Base-by-base conservation (phyloP, 192 early-diverging fungal species). In the Backusella macrospora region DNA sequence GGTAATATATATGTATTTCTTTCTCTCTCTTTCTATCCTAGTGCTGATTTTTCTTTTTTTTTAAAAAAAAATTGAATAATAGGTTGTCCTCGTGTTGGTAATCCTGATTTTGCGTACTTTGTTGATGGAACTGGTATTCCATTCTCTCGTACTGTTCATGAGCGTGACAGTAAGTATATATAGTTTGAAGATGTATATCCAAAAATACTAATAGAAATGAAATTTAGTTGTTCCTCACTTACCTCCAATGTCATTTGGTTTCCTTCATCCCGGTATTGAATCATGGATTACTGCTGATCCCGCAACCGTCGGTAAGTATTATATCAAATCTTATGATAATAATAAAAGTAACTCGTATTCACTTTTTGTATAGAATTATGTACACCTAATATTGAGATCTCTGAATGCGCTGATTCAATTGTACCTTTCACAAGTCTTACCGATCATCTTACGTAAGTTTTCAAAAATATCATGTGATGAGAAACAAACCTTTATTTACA, bases 1-100 rank as follows among this genome's bases (percentile, higher is more conserved):
- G 76, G 76, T 78, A 73, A 47, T 23, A 44, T 68, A 68, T 10
- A 16, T 48, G 23, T n/a, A n/a, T n/a, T n/a, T n/a, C n/a, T n/a
- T n/a, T n/a, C n/a, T n/a, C n/a, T n/a, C n/a, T n/a, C n/a, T n/a
- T n/a, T n/a, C n/a, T n/a, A n/a, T n/a, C n/a, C n/a, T n/a, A n/a
- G n/a, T n/a, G n/a, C 15, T 15, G 13, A 23, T 68, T 13, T 21
- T 44, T n/a, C n/a, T n/a, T n/a, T n/a, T n/a, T n/a, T n/a, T n/a
- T n/a, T n/a, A n/a, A n/a, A n/a, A n/a, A n/a, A n/a, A 42, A 42
- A 42, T 45, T 13, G 21, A 46, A 29, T 2, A 6, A 15, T 23
- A 42, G 70, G 70, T 44, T 34, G 48, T 14, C 70, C 70, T 62
- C 70, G 70, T 71, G 38, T 62, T 62, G 70, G 70, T 62, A 71